phyloP scores from a whole-genome alignment of 345 rosid genomes.

The Gossypium raimondii region DNA sequence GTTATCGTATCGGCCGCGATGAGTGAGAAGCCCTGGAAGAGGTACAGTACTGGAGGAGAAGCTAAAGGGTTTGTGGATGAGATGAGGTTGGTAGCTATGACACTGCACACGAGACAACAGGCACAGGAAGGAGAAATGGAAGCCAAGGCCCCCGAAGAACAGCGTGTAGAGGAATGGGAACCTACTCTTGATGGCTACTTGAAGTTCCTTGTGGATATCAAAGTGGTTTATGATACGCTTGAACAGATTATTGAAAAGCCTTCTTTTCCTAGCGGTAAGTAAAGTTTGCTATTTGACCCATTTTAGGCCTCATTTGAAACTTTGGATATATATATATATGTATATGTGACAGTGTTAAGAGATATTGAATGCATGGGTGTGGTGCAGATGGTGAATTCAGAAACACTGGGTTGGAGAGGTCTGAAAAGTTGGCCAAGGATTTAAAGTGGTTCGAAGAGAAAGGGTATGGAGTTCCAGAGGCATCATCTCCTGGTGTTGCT shows the following conservation, averaged over 20 bases:
- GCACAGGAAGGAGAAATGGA: constrained; percentile 88
- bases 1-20: constrained; percentile 46
- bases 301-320: no score
- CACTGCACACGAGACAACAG: constrained; percentile 76
- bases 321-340: no score
- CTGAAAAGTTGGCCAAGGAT: constrained; percentile 60
- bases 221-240: constrained; percentile 84
- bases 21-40: constrained; percentile 63
- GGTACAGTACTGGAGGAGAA: constrained; percentile 89
- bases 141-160: constrained; percentile 65
- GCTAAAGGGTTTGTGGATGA: constrained; percentile 96
- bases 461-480: constrained; percentile 77
- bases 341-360: neutral
- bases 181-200: constrained; percentile 81
- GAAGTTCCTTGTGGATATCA: constrained; percentile 85
- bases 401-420: constrained; percentile 81
- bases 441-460: constrained; percentile 88
- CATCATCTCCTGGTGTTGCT: constrained; percentile 65
- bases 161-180: constrained; percentile 60
- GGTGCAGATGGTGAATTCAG: constrained; percentile 73
- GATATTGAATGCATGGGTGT: neutral
- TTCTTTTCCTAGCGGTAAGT: constrained; percentile 73
- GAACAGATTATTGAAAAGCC: constrained; percentile 64
- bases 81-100: constrained; percentile 99
- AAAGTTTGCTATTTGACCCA: no score